Base-by-base conservation (phyloP, 139 green algal genomes). In the Astrephomene gubernaculifera region DNA sequence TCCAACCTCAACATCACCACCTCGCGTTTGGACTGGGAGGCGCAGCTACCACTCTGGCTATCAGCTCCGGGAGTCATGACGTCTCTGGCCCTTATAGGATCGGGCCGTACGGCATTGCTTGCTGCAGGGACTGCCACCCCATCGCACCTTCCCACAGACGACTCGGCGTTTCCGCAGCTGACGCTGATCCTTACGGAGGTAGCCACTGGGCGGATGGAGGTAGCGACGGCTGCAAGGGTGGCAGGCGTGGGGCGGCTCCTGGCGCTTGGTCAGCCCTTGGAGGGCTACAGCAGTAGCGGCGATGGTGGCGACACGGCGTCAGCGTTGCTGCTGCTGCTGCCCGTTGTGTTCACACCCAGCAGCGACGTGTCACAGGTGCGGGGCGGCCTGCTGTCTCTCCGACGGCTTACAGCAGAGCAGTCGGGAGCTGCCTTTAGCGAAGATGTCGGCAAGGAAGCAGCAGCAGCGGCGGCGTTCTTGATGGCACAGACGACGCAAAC, bases 1-100 rank as follows among this genome's bases (percentile, higher is more conserved):
- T 41, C 43, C 70, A 78, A 36, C 70, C 61, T 61, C 70, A 21
- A 41, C 70, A 63, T n/a, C 70, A 41, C 43, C 44, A 78, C 44
- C 25, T 78, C 70, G 25, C 43, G 61, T 0, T 12, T 29, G 27
- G 44, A 41, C 8, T 78, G 70, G 70, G 21, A 78, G 43, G 44
- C n/a, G 24, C 9, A 44, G 43, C 70, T 78, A 6, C 70, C 70
- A 10, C 9, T 10, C 27, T 0, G 41, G 29, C 29, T 63, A 27
- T 43, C 70, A 8, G 25, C 41, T 8, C 68, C 68, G 22, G 8
- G 68, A 29, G 70, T 43, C 44, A 25, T 29, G 33, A 10, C 61
- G 25, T 78, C 43, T 29, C 70, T 78, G 22, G 19, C 57, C 6
- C 57, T n/a, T 65, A 9, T n/a, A 17, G 14, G 49, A 17, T 57